Percentiles rank a stretch among this genome's conserved stretches.
Evolutionary conservation across 352 stramenopile genomes (phyloP).

Genomic region (Pythium oligandrum): DNA sequence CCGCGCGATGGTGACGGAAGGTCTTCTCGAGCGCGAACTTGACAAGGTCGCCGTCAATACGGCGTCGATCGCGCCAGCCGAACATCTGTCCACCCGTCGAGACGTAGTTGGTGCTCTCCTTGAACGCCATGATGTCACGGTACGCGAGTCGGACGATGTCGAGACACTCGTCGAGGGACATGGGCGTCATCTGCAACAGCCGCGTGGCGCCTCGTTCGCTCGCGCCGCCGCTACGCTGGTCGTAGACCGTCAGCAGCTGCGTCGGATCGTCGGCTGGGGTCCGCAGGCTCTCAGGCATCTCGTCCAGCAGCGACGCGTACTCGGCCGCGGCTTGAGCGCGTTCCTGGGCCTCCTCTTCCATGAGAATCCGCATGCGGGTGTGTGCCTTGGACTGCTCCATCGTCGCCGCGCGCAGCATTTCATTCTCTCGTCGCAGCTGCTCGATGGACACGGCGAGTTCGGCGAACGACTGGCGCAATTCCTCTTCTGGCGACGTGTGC

Average conservation of each 20-base stretch:
- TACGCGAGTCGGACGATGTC: constrained; percentile 40
- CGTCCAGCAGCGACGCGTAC: constrained; percentile 13
- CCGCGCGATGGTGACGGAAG: constrained; percentile 31
- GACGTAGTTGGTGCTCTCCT: constrained; percentile 30
- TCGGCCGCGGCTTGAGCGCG: constrained; percentile 7
- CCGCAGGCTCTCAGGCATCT: constrained; percentile 7
- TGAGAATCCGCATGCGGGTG: constrained; percentile 50
- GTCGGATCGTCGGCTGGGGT: constrained; percentile 2
- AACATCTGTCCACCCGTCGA: constrained; percentile 51
- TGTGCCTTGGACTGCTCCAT: constrained; percentile 58
- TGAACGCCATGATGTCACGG: constrained; percentile 36
- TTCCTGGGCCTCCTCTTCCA: constrained; percentile 52
- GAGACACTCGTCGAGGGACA: constrained; percentile 44
- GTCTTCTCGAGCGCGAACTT: constrained; percentile 66
- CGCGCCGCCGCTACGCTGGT: background rate
- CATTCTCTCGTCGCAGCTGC: constrained; percentile 52
- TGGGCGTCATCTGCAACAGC: constrained; percentile 21
- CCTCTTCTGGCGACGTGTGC: constrained; percentile 19
- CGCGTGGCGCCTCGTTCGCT: background rate
- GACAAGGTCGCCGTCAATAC: constrained; percentile 42
- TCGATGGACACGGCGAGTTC: constrained; percentile 51
- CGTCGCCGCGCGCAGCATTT: constrained; percentile 32
- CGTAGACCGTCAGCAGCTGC: background rate
- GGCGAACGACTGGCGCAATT: constrained; percentile 43
- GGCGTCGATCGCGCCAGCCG: constrained; percentile 53